Evolutionary conservation across 192 early-diverging fungal genomes (phyloP), one percentile per base, ranked within the genome.

Genomic region (Podila clonocystis): DNA sequence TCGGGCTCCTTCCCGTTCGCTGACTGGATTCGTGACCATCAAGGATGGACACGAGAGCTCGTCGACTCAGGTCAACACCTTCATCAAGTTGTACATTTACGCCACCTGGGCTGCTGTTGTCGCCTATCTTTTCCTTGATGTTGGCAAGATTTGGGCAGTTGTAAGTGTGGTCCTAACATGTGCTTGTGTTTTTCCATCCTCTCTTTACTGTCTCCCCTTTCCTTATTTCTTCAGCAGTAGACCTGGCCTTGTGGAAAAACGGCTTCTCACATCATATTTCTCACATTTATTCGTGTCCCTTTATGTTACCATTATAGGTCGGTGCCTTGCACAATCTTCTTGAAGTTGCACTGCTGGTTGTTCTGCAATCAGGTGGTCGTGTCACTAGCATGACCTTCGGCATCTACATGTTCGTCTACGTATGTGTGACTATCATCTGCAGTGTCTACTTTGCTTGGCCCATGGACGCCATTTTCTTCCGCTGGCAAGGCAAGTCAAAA

Each of bases 111-210:
- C 69, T 28, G 83, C 77, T 26, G 64, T 69, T 34, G 9, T 75
- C 15, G 66, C 59, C 9, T 80, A 82, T 50, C 30, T 82, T n/a
- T 48, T 82, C 28, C 62, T 84, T 33, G 83, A 84, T 67, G 77
- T 84, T 5, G 83, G 83, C 26, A 84, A 84, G 68, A 66, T 84
- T 38, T 84, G 83, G 83, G 64, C 77, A 19, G 76, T 82, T 13
- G 59, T 52, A 52, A 34, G n/a, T 62, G 34, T 36, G 34, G 34
- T 36, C 5, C 7, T 9, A 36, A 9, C 34, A 8, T 36, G 9
- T 62, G 28, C 11, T 50, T 3, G 6, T 50, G 49, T 50, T 50
- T 2, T 50, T 50, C 49, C n/a, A 7, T 20, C 0, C n/a, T 52
- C n/a, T 52, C n/a, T 52, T 52, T 52, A n/a, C 50, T 36, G 34